Evolutionary conservation across 768 basidiomycete species (phyloP).

Genomic region (Russula emetica): DNA sequence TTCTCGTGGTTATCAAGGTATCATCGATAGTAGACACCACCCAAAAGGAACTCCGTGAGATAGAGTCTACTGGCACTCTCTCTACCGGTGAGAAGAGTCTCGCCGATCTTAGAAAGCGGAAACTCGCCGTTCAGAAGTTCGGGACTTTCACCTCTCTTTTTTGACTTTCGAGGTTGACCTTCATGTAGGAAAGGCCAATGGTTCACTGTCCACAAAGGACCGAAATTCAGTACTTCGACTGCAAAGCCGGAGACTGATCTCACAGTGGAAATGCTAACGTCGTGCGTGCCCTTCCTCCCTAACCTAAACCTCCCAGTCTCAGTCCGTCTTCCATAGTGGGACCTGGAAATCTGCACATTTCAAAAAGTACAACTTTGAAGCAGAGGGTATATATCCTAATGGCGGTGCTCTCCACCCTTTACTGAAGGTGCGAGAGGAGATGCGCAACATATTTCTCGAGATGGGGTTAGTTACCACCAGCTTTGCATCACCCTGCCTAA

Average conservation of each 20-base stretch:
- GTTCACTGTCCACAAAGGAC: constrained; percentile 85
- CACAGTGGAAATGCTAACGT: constrained; percentile 89
- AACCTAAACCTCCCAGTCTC: background rate
- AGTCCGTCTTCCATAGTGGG: constrained; percentile 50
- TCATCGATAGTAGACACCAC: constrained; percentile 68
- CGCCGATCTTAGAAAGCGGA: constrained; percentile 87
- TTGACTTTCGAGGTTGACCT: background rate
- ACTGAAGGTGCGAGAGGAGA: constrained; percentile 96
- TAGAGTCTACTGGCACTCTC: constrained; percentile 68
- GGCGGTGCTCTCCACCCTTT: constrained; percentile 95
- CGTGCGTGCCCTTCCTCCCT: constrained; percentile 49
- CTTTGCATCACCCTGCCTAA: background rate
- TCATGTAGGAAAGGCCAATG: constrained; percentile 83
- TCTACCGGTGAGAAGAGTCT: constrained; percentile 74
- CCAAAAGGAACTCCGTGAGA: constrained; percentile 65
- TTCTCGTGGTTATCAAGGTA: constrained; percentile 41
- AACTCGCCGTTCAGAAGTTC: constrained; percentile 80
- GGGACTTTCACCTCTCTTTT: background rate
- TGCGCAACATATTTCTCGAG: constrained; percentile 95
- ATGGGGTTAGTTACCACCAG: constrained; percentile 74
- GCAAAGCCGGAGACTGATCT: constrained; percentile 95
- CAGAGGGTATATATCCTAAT: constrained; percentile 82
- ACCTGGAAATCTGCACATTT: constrained; percentile 90
- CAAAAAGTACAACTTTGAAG: constrained; percentile 99
- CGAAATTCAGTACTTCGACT: constrained; percentile 83